Evolutionary conservation across 768 basidiomycete genomes (phyloP), one percentile per base, ranked within the genome.

Genomic region (Pleurotus pulmonarius): DNA sequence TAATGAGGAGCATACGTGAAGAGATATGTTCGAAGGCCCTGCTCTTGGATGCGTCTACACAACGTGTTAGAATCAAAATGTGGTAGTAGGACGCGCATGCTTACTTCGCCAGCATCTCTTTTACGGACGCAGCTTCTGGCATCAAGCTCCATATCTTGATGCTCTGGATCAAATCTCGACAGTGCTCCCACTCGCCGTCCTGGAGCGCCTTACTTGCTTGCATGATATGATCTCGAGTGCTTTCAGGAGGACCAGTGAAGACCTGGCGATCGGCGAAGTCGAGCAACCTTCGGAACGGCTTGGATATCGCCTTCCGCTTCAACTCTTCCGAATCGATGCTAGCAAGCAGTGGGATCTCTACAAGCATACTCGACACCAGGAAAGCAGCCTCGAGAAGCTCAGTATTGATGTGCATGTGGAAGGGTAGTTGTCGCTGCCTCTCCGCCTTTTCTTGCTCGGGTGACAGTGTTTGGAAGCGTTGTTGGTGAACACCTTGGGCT

Each of bases 321-420:
- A 87, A 83, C 71, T 97, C 94, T 67, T 98, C 94, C 2, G 90
- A 90, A 60, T 97, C 94, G 59, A 94, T 91, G 69, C 90, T 94
- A 3, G 97, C 97, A 15, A 98, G 76, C 20, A 98, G 74, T 2
- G 97, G 97, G 15, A 99, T 94, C 74, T 98, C 97, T 39, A 98
- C 89, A 38, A 99, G 82, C 97, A 99, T 99, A 74, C 95, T 98
- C 13, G 93, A 95, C 15, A 97, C 94, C 43, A 99, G 81, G 79
- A 98, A 99, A 1, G 94, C 97, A 16, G 95, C 95, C 71, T 98
- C 97, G 55, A 98, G 78, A 7, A 99, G 79, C 72, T 98, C 97
- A 12, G 97, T 93, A 75, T 98, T 99, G 73, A 98, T 94, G 72
- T 99, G 97, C 90, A 98, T 91, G 72, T 99, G 97, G 87, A 98